Evolutionary conservation across 2,329 filamentous ascomycete species (phyloP).

Genomic region (Verruconis gallopava): DNA sequence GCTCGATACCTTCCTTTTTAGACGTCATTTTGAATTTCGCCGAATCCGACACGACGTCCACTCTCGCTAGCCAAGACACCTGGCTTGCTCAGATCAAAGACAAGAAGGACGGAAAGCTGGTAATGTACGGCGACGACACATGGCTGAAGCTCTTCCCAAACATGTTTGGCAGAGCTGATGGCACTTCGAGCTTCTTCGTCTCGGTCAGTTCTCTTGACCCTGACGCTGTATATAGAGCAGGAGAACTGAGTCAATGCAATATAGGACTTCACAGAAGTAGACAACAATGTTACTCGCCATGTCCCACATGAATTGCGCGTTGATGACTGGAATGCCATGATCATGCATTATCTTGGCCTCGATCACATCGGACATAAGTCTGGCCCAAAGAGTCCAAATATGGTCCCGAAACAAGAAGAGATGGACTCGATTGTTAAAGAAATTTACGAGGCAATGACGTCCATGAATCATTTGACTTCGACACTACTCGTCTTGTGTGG

Average conservation of each 20-base stretch:
- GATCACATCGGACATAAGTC: conserved; percentile 98
- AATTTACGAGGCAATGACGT: conserved; percentile 65
- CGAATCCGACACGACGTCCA: conserved; percentile 83
- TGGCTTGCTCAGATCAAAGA: conserved; percentile 81
- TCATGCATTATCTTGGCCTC: conserved; percentile 88
- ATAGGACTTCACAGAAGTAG: conserved; percentile 93
- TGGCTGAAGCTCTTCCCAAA: conserved; percentile 94
- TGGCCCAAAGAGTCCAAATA: conserved; percentile 68
- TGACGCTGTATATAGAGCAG: conserved; percentile 16
- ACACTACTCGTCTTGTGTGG: conserved; percentile 79
- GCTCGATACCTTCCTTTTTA: conserved; percentile 94
- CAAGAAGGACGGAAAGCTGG: conserved; percentile 48
- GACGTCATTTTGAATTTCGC: conserved; percentile 95
- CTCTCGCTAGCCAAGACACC: conserved; percentile 77
- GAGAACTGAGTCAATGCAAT: conserved; percentile 12
- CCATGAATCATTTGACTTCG: conserved; percentile 55
- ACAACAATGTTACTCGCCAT: conserved; percentile 92
- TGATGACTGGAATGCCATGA: conserved; percentile 82
- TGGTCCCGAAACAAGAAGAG: conserved; percentile 84
- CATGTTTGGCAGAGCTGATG: conserved; percentile 76
- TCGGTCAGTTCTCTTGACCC: conserved; percentile 59
- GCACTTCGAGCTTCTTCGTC: conserved; percentile 96
- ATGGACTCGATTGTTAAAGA: conserved; percentile 75
- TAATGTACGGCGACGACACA: conserved; percentile 97
- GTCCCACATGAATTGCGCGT: conserved; percentile 61